Evolutionary conservation across 345 rosid genomes (phyloP).

Genomic region (Stellera chamaejasme): DNA sequence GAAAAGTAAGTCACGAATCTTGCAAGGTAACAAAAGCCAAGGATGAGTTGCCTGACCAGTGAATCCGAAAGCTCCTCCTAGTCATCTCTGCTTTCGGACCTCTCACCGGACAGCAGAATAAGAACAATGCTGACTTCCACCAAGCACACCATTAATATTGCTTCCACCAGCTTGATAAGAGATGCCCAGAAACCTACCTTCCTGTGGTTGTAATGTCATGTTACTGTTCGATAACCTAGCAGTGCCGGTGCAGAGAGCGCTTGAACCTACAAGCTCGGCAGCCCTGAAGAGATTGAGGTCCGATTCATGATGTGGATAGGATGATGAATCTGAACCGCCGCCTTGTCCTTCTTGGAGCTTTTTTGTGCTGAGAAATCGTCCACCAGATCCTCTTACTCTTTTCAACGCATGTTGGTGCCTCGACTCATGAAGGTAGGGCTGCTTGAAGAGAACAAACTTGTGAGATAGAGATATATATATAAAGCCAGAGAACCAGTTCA

Average conservation of each 20-base stretch:
- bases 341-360: slow-evolving; percentile 45
- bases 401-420: slow-evolving; percentile 75
- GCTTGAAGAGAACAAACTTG: slow-evolving; percentile 11
- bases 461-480: no score
- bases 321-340: slow-evolving; percentile 15
- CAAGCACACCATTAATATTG: no score
- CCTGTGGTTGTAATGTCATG: slow-evolving; percentile 32
- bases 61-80: slow-evolving; percentile 6
- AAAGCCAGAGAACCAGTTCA: no score
- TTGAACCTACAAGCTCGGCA: slow-evolving; percentile 28
- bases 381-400: slow-evolving; percentile 78
- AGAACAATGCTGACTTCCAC: slow-evolving; percentile 17
- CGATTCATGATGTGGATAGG: slow-evolving; percentile 15
- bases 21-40: slow-evolving; percentile 32
- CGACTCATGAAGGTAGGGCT: slow-evolving; percentile 91
- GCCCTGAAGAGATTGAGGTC: slow-evolving; percentile 9
- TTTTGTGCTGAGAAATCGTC: slow-evolving; percentile 62
- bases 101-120: slow-evolving; percentile 29
- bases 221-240: slow-evolving; percentile 31
- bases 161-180: slow-evolving; percentile 13
- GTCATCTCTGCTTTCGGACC: background rate
- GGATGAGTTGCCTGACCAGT: slow-evolving; percentile 46
- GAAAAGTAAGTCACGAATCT: no score
- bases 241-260: slow-evolving; percentile 37
- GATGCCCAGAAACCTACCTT: slow-evolving; percentile 34